These are phyloP conservation scores for Termitomyces sp. DNA, from an alignment of 768 basidiomycete species.

Conservation along the genomic window DNA sequence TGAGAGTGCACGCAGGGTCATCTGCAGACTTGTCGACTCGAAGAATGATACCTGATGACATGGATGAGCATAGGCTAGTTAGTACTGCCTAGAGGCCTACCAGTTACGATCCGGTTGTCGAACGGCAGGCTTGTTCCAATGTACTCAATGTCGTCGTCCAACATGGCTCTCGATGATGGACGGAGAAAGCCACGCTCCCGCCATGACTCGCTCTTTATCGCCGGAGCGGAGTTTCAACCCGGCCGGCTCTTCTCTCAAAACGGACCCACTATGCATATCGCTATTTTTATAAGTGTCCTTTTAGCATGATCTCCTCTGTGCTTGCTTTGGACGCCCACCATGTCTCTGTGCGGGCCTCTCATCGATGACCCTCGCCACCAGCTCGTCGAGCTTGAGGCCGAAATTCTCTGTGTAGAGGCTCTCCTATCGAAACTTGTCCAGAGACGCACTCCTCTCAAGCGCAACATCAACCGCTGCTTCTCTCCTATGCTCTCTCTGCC, in stretches of 20 bases:
- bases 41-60: conserved; percentile 50
- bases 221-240: conserved; percentile 13
- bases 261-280: not conserved
- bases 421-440: conserved; percentile 12
- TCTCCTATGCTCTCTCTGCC: conserved; percentile 16
- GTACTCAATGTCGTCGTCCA: conserved; percentile 64
- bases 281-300: not conserved
- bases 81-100: conserved; percentile 19
- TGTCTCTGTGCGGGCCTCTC: not conserved
- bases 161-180: conserved; percentile 18
- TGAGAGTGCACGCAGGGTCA: conserved; percentile 40
- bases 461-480: conserved; percentile 13
- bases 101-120: conserved; percentile 32
- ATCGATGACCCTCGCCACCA: conserved; percentile 13
- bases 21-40: conserved; percentile 52
- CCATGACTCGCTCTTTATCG: conserved; percentile 15
- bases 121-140: conserved; percentile 40
- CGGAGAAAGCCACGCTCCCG: conserved; percentile 3
- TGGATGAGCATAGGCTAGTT: conserved; percentile 14
- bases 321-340: not conserved
- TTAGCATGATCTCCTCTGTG: not conserved
- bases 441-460: conserved; percentile 14
- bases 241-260: conserved; percentile 8
- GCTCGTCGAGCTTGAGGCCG: conserved; percentile 12
- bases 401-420: conserved; percentile 10